Base-by-base conservation (phyloP, 2,329 filamentous ascomycete species). In the Neonectria sp. region DNA sequence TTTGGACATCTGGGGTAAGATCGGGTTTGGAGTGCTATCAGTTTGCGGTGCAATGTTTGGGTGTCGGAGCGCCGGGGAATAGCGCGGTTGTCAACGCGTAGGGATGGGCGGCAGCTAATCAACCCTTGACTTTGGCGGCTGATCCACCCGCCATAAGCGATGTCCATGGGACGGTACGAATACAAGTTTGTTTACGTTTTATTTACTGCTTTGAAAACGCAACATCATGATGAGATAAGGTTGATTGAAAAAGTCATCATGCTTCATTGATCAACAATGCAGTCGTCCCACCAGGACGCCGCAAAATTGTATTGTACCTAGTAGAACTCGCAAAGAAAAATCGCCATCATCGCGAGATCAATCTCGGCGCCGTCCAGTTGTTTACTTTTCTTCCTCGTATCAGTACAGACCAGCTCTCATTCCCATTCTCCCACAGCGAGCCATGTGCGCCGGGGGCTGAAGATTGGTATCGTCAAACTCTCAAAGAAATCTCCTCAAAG, bases 381-480 rank as follows among this genome's bases (percentile, higher is more conserved):
- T 58, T 51, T 53, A 55, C 11, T n/a, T 21, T 55, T 46, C 61
- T 29, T 53, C 49, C 31, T 55, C 56, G 33, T 59, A n/a, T 52
- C 53, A 40, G 12, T 55, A 51, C 43, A 48, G 15, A 25, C 48
- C 25, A 48, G 21, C 13, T 43, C 13, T 55, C 24, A 21, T 58
- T 52, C 46, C 25, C 21, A 40, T 55, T 55, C 33, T 55, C 29
- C n/a, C 53, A 51, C 43, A 24, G 49, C 63, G 46, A 67, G 53
- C 55, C 63, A 63, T 56, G 65, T 65, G 63, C 62, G 62, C 63
- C 63, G 37, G 53, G 62, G 24, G 24, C 43, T 49, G 35, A 65
- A 68, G 58, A 53, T 65, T 68, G 71, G 64, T 72, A 71, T 75
- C 71, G 58, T 75, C 65, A 56, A 67, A 53, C 53, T 60, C 43